These are phyloP conservation scores for Stylonectria norvegica DNA, from an alignment of 2,329 filamentous ascomycete genomes.

Conservation along the genomic window DNA sequence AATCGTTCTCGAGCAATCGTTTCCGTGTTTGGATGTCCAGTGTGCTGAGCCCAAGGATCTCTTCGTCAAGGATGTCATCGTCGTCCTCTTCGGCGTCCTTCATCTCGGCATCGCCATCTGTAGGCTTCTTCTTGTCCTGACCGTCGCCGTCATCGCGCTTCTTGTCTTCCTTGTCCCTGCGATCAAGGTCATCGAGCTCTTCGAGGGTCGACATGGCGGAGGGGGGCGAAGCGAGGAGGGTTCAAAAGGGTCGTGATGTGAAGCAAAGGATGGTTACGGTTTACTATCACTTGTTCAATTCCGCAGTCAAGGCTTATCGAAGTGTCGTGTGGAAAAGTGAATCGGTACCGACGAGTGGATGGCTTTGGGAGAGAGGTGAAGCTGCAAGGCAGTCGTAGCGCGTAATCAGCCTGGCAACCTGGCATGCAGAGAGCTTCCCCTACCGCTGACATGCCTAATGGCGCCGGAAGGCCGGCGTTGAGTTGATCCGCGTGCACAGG, in stretches of 20 bases:
- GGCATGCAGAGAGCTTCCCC: not conserved
- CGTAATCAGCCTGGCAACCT: conserved; percentile 27
- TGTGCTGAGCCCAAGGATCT: conserved; percentile 90
- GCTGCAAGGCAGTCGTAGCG: conserved; percentile 29
- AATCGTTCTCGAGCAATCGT: conserved; percentile 93
- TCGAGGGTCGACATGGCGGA: conserved; percentile 80
- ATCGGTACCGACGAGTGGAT: not conserved
- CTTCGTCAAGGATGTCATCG: conserved; percentile 83
- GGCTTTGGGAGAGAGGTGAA: conserved; percentile 9
- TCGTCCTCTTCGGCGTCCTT: conserved; percentile 77
- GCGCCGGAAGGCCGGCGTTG: conserved; percentile 17
- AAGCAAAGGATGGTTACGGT: too few species aligned
- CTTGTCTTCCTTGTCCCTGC: conserved; percentile 72
- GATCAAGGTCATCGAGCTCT: conserved; percentile 86
- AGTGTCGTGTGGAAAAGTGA: too few species aligned
- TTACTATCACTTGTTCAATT: too few species aligned
- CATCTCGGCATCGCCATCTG: conserved; percentile 83
- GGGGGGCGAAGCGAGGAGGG: conserved; percentile 1
- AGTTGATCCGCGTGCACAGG: conserved; percentile 26
- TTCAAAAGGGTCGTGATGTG: not conserved
- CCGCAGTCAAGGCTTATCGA: too few species aligned
- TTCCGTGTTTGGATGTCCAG: conserved; percentile 89
- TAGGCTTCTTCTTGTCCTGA: conserved; percentile 42
- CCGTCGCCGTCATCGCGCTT: conserved; percentile 34
- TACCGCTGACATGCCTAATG: not conserved